Percentiles rank a stretch among this genome's conserved stretches.
Conservation (phyloP, 163 green algal genomes). For the Prototheca wickerhamii region DNA sequence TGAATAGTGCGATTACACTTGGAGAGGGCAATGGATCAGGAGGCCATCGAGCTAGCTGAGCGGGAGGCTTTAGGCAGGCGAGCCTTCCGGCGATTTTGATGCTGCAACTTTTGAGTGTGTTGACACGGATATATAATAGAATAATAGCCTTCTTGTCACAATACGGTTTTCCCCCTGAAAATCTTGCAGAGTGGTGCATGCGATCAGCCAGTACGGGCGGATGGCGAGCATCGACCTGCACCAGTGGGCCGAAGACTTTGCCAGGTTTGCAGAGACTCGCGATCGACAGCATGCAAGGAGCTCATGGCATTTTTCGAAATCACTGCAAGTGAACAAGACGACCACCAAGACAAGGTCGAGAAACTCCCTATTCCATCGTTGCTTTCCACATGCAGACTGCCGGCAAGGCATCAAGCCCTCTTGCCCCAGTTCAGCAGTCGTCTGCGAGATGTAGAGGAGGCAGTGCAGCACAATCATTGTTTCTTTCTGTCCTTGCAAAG, state of each 20-base stretch:
- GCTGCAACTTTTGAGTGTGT: too few relatives aligned
- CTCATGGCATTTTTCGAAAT: too few relatives aligned
- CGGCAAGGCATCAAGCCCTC: constrained; percentile 10
- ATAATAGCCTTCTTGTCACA: too few relatives aligned
- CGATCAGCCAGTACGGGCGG: constrained; percentile 46
- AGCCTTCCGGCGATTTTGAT: too few relatives aligned
- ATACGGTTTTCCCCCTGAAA: neutral
- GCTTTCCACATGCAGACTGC: constrained; percentile 1
- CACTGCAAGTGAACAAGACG: too few relatives aligned
- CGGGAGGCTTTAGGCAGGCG: neutral
- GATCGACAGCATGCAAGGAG: too few relatives aligned
- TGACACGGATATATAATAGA: too few relatives aligned
- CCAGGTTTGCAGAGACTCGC: constrained; percentile 32
- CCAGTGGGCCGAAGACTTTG: constrained; percentile 63
- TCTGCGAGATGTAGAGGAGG: constrained; percentile 19
- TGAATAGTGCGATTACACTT: too few relatives aligned
- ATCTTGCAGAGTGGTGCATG: constrained; percentile 48
- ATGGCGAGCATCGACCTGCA: constrained; percentile 47
- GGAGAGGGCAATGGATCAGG: neutral
- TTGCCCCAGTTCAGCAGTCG: constrained; percentile 36
- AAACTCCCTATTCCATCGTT: neutral
- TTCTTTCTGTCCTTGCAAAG: constrained; percentile 53
- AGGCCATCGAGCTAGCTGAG: neutral
- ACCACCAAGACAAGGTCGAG: too few relatives aligned
- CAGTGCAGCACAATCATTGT: constrained; percentile 47